phyloP scores from a whole-genome alignment of 176 grass and related monocot species.

The Lolium multiflorum region DNA sequence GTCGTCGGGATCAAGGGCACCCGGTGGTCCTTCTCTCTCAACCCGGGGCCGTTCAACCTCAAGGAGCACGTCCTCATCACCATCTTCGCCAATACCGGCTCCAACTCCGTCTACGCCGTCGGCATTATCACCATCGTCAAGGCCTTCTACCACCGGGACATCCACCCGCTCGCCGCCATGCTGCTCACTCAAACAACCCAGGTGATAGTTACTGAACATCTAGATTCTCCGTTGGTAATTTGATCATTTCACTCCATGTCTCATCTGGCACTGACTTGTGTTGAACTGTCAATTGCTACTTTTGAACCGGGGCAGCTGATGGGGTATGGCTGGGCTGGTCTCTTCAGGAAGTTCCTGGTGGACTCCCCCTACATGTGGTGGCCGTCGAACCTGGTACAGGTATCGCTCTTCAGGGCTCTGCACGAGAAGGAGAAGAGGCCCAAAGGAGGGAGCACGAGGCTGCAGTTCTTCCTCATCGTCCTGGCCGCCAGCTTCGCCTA shows the following conservation, averaged over 20 bases:
- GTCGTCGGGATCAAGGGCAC: constrained; percentile 40
- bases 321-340: constrained; percentile 86
- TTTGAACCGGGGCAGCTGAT: constrained; percentile 52
- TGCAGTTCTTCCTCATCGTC: constrained; percentile 83
- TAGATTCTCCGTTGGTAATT: neutral
- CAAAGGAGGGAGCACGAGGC: constrained; percentile 57
- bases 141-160: constrained; percentile 72
- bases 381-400: constrained; percentile 73
- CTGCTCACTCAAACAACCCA: constrained; percentile 78
- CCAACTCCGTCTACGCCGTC: constrained; percentile 77
- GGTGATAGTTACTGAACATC: constrained; percentile 40
- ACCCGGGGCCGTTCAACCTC: constrained; percentile 86
- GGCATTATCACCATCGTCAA: constrained; percentile 85
- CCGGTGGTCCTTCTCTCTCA: constrained; percentile 72
- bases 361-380: constrained; percentile 98
- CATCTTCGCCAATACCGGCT: constrained; percentile 74
- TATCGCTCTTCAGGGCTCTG: constrained; percentile 88
- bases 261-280: constrained; percentile 23
- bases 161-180: constrained; percentile 70
- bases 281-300: neutral
- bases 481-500: constrained; percentile 72
- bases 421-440: constrained; percentile 77
- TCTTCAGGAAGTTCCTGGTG: constrained; percentile 78
- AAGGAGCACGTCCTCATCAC: constrained; percentile 93
- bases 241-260: constrained; percentile 20